A percentile compares a stretch with the other conserved stretches of the same genome.
Conservation (phyloP, 257 asterid species). For the Verbena officinalis region DNA sequence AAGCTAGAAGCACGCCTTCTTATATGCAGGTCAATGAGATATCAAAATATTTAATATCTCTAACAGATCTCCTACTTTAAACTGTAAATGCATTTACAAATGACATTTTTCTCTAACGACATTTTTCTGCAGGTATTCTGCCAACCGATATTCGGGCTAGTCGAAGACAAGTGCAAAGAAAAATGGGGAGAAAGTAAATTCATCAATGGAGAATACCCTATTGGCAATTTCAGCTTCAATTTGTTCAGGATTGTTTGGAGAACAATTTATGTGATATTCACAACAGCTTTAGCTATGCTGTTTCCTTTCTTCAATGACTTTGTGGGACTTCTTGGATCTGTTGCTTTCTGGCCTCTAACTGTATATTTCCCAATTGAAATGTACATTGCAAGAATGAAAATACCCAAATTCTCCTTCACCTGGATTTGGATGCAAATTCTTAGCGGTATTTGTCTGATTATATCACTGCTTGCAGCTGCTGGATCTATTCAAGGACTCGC, state of each 20-base stretch:
- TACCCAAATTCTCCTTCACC: slow-evolving; percentile 35
- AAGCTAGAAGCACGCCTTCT: no score
- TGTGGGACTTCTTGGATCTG: slow-evolving; percentile 67
- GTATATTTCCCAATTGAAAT: slow-evolving; percentile 69
- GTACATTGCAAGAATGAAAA: slow-evolving; percentile 44
- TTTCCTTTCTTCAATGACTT: slow-evolving; percentile 77
- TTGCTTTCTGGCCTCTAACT: slow-evolving; percentile 66
- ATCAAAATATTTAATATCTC: no score
- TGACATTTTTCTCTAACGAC: no score
- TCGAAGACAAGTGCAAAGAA: slow-evolving; percentile 41
- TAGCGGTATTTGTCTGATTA: slow-evolving; percentile 45
- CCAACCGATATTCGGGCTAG: slow-evolving; percentile 60
- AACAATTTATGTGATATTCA: slow-evolving; percentile 49
- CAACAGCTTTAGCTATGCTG: slow-evolving; percentile 55
- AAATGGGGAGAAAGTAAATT: slow-evolving; percentile 46
- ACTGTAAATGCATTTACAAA: no score
- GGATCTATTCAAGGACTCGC: slow-evolving; percentile 64
- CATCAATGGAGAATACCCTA: slow-evolving; percentile 29
- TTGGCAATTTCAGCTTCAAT: slow-evolving; percentile 38
- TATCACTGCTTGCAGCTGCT: slow-evolving; percentile 63
- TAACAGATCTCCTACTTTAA: no score
- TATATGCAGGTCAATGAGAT: no score
- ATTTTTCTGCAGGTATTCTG: slow-evolving; percentile 45
- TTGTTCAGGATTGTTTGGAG: slow-evolving; percentile 64
- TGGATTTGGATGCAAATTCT: slow-evolving; percentile 56